Conservation (phyloP, 192 early-diverging fungal species). For the Anaeromyces robustus region DNA sequence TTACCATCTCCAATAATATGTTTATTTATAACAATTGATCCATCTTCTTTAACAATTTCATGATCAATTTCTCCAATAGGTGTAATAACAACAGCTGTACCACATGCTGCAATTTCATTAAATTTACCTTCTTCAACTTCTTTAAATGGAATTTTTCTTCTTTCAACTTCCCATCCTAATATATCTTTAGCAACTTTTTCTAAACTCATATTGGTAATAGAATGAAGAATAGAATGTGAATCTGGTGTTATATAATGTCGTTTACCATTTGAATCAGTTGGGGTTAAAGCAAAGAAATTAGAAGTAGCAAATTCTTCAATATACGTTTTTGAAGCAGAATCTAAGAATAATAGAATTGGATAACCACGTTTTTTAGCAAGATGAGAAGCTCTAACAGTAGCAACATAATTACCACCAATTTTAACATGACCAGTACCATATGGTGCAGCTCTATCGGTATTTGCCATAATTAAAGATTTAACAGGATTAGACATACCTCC, state of each 20-base stretch:
- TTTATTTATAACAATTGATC: not conserved
- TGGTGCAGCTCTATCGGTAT: conserved; percentile 47
- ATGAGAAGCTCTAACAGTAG: conserved; percentile 35
- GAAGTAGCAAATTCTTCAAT: conserved; percentile 65
- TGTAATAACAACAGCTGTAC: conserved; percentile 62
- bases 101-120: conserved; percentile 51
- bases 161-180: conserved; percentile 49
- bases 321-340: conserved; percentile 36
- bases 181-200: conserved; percentile 25
- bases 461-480: conserved; percentile 45
- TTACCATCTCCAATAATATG: not conserved
- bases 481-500: conserved; percentile 31
- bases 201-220: conserved; percentile 52
- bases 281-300: conserved; percentile 55
- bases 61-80: conserved; percentile 52
- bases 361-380: conserved; percentile 48
- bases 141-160: conserved; percentile 25
- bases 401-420: conserved; percentile 61
- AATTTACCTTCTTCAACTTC: conserved; percentile 40
- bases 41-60: conserved; percentile 8
- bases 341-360: conserved; percentile 54
- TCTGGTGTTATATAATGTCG: conserved; percentile 51
- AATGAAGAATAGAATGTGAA: conserved; percentile 33
- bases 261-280: conserved; percentile 25
- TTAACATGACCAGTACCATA: conserved; percentile 35